phyloP scores from a whole-genome alignment of 129 eudicot species.

The Artemisia annua region DNA sequence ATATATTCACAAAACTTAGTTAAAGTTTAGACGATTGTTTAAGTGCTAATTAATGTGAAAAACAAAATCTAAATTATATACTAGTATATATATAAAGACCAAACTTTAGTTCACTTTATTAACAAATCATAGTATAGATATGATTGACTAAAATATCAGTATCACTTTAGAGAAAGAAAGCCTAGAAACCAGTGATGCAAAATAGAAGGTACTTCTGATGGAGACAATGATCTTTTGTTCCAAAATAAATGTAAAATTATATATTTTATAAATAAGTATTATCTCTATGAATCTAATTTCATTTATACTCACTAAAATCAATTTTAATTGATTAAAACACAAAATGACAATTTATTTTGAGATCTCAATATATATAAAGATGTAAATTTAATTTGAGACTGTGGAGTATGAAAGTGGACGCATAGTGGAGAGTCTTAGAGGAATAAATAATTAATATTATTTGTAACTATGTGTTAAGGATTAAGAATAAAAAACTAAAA shows the following conservation, averaged over 20 bases:
- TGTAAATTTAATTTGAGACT: no score
- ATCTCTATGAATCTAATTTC: no score
- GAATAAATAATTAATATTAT: neutral
- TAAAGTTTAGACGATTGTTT: neutral
- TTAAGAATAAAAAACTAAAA: neutral
- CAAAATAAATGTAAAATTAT: no score
- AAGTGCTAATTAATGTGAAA: neutral
- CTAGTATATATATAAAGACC: neutral
- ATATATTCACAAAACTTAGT: no score
- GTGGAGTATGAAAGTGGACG: conserved; percentile 17
- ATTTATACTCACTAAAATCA: no score
- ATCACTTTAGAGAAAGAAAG: conserved; percentile 18
- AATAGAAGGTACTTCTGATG: conserved; percentile 5
- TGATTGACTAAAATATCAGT: neutral
- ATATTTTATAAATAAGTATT: neutral
- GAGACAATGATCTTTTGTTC: conserved; percentile 10
- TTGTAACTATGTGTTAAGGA: neutral
- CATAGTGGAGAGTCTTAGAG: neutral
- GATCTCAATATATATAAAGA: no score
- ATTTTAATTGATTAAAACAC: no score
- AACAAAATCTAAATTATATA: no score
- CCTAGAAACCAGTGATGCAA: conserved; percentile 11
- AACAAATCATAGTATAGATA: neutral
- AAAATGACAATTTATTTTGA: no score
- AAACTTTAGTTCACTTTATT: neutral